These are phyloP conservation scores for Linum usitatissimum DNA, from an alignment of 345 rosid species.

Conservation along the genomic window DNA sequence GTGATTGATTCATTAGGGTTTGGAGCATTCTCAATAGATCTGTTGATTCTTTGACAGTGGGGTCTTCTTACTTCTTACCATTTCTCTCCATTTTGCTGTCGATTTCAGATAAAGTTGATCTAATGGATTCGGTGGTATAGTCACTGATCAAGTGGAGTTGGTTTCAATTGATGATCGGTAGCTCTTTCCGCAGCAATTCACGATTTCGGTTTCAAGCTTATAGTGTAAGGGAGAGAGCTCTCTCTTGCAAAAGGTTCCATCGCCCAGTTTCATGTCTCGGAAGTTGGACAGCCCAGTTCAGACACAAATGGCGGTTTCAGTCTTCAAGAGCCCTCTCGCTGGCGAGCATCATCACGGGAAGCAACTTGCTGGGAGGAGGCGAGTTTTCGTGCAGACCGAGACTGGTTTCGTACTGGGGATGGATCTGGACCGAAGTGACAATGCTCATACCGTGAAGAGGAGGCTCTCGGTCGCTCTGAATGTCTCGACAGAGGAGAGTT, in stretches of 20 bases:
- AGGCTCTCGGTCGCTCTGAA: conserved; percentile 90
- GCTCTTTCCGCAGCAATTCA: conserved; percentile 10
- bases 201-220: conserved; percentile 30
- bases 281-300: conserved; percentile 93
- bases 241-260: conserved; percentile 31
- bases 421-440: conserved; percentile 94
- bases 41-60: background rate
- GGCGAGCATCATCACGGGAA: conserved; percentile 50
- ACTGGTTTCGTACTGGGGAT: conserved; percentile 95
- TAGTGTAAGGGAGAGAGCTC: conserved; percentile 32
- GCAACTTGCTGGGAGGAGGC: conserved; percentile 64
- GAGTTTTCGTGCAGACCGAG: conserved; percentile 92
- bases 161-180: conserved; percentile 41
- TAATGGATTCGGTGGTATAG: background rate
- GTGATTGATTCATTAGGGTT: background rate
- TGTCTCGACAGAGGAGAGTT: conserved; percentile 71
- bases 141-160: conserved; percentile 23
- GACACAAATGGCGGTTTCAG: conserved; percentile 89
- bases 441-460: conserved; percentile 82
- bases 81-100: background rate
- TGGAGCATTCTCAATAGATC: background rate
- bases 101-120: conserved; percentile 18
- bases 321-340: conserved; percentile 58
- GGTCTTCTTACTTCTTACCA: background rate
- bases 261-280: conserved; percentile 62